Evolutionary conservation across 129 eudicot species (phyloP).

Genomic region (Saposhnikovia divaricata): DNA sequence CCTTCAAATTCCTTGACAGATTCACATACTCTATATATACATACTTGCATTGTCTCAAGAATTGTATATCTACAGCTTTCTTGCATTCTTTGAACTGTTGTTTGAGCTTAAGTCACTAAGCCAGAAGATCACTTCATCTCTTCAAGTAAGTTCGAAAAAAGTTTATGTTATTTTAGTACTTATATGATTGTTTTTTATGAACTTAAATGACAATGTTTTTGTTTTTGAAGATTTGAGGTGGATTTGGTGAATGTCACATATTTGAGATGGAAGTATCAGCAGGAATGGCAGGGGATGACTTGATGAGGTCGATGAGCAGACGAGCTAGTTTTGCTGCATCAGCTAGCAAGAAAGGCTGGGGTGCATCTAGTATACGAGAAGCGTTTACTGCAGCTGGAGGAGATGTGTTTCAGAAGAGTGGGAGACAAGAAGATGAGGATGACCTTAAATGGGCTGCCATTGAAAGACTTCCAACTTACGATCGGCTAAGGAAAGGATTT

Average conservation of each 20-base stretch:
- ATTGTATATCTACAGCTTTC: conserved; percentile 6
- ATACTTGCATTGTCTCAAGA: neutral
- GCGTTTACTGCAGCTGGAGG: conserved; percentile 39
- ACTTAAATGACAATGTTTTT: neutral
- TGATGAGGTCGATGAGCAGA: conserved; percentile 46
- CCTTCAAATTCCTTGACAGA: conserved; percentile 5
- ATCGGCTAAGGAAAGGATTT: conserved; percentile 48
- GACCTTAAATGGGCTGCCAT: conserved; percentile 80
- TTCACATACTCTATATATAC: conserved; percentile 9
- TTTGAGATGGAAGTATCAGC: neutral
- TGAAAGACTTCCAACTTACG: conserved; percentile 69
- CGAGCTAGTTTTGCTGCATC: conserved; percentile 35
- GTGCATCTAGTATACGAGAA: conserved; percentile 47
- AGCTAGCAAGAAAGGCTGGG: conserved; percentile 46
- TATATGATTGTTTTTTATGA: neutral
- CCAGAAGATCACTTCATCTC: conserved; percentile 2
- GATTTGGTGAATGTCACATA: neutral
- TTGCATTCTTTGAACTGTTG: neutral
- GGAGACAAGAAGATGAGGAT: conserved; percentile 37
- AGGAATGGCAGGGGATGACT: conserved; percentile 51
- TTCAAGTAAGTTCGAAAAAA: neutral
- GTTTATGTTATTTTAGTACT: neutral
- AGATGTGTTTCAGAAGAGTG: conserved; percentile 33
- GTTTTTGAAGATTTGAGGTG: conserved; percentile 9
- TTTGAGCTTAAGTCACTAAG: neutral